Evolutionary conservation across 768 basidiomycete species (phyloP).

Genomic region (Antrodiella citrinella): DNA sequence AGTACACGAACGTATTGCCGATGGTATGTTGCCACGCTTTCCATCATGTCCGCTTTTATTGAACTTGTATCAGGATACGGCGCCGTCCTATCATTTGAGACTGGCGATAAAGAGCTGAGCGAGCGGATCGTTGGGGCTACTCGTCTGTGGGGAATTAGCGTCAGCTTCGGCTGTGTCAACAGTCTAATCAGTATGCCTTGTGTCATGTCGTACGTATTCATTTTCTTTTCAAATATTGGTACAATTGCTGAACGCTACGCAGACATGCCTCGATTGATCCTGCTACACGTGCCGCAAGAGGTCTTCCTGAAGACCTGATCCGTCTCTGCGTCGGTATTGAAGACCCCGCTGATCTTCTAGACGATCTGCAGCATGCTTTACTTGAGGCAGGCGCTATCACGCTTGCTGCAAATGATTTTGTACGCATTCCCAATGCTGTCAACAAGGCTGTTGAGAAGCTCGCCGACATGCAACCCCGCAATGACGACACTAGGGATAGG

Average conservation of each 20-base stretch:
- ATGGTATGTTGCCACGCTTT: constrained; percentile 52
- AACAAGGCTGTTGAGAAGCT: constrained; percentile 65
- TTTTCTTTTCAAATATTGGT: not conserved
- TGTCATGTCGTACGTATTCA: constrained; percentile 87
- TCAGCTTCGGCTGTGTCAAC: constrained; percentile 97
- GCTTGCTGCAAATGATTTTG: constrained; percentile 40
- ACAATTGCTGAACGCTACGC: not conserved
- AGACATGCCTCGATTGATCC: constrained; percentile 98
- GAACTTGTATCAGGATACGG: constrained; percentile 53
- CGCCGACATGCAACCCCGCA: constrained; percentile 29
- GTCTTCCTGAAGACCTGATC: constrained; percentile 97
- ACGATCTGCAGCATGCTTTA: constrained; percentile 90
- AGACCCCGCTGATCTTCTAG: constrained; percentile 85
- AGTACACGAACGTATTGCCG: constrained; percentile 85
- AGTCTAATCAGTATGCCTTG: constrained; percentile 99
- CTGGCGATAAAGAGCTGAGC: constrained; percentile 82
- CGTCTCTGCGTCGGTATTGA: constrained; percentile 98
- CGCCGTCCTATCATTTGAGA: constrained; percentile 91
- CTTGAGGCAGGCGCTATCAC: constrained; percentile 85
- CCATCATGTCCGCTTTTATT: too few relatives aligned
- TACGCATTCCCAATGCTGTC: constrained; percentile 35
- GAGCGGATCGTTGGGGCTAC: constrained; percentile 91
- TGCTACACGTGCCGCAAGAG: constrained; percentile 89
- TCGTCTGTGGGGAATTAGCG: constrained; percentile 93
- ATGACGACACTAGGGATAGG: not conserved